These are phyloP conservation scores for Cenchrus purpureus DNA, from an alignment of 176 grass and related monocot genomes.

Conservation along the genomic window DNA sequence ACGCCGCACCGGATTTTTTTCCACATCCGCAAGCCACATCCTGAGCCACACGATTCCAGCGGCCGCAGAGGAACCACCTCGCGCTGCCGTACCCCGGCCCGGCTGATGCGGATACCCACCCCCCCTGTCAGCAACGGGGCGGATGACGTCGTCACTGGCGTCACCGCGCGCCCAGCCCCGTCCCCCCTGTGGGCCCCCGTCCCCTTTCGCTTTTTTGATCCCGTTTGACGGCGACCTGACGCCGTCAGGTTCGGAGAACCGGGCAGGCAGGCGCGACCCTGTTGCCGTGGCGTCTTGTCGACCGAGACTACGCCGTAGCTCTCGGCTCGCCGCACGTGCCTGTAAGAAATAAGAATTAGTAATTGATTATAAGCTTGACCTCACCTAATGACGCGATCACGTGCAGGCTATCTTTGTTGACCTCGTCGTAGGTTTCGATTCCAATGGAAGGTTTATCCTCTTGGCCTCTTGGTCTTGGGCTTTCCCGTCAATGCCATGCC, in stretches of 20 bases:
- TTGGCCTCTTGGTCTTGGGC: too few relatives aligned
- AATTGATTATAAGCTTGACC: too few relatives aligned
- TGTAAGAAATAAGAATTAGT: too few relatives aligned
- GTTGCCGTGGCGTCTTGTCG: not conserved
- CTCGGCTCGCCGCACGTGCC: too few relatives aligned
- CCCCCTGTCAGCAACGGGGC: not conserved
- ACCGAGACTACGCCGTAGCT: not conserved
- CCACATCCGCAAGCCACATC: not conserved
- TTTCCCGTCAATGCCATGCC: too few relatives aligned
- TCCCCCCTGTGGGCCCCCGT: not conserved
- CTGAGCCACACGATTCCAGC: not conserved
- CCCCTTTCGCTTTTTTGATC: not conserved
- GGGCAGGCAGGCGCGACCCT: not conserved
- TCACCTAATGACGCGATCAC: too few relatives aligned
- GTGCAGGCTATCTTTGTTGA: not conserved
- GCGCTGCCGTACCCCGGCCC: not conserved
- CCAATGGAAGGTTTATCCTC: too few relatives aligned
- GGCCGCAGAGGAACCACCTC: conserved; percentile 30
- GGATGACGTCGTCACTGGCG: conserved; percentile 43
- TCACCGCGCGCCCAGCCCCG: not conserved
- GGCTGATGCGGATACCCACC: not conserved
- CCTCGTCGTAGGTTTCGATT: too few relatives aligned
- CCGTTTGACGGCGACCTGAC: not conserved
- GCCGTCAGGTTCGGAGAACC: not conserved
- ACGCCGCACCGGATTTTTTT: not conserved